A percentile compares a stretch with the other conserved stretches of the same genome.
Evolutionary conservation across 176 grass and related monocot species (phyloP).

Genomic region (Carex cristatella): DNA sequence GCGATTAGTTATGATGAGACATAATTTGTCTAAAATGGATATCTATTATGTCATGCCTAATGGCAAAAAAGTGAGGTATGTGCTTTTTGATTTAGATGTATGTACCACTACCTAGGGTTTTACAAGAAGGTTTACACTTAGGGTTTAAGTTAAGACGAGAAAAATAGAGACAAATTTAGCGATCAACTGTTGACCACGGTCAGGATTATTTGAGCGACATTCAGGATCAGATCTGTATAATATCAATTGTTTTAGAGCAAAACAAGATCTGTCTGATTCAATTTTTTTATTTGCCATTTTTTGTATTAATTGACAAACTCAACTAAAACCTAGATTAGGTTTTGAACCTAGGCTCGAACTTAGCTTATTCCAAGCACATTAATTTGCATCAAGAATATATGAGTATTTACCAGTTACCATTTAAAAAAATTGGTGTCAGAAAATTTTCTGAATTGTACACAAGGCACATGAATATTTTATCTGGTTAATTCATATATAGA

Average conservation of each 20-base stretch:
- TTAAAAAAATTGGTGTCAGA: neutral
- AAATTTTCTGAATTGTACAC: neutral
- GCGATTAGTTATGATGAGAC: slow-evolving; percentile 57
- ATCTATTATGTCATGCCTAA: slow-evolving; percentile 81
- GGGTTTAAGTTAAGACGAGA: neutral
- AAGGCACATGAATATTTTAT: neutral
- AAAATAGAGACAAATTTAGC: neutral
- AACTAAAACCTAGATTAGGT: neutral
- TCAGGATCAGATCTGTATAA: neutral
- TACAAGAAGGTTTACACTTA: neutral
- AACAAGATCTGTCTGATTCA: neutral
- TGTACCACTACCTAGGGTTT: neutral
- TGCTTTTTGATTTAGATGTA: neutral
- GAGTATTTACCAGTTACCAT: neutral
- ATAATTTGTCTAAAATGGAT: slow-evolving; percentile 81
- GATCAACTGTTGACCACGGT: neutral
- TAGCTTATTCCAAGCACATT: neutral
- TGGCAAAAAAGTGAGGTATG: slow-evolving; percentile 48
- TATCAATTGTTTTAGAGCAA: neutral
- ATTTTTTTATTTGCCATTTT: neutral
- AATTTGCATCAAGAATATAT: neutral
- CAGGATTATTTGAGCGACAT: neutral
- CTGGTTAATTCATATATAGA: neutral
- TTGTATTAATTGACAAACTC: neutral
- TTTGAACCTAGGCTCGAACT: neutral